Evolutionary conservation across 805 yeast species (phyloP), one percentile per base, ranked within the genome.

Genomic region (Starmerella riodocensis): DNA sequence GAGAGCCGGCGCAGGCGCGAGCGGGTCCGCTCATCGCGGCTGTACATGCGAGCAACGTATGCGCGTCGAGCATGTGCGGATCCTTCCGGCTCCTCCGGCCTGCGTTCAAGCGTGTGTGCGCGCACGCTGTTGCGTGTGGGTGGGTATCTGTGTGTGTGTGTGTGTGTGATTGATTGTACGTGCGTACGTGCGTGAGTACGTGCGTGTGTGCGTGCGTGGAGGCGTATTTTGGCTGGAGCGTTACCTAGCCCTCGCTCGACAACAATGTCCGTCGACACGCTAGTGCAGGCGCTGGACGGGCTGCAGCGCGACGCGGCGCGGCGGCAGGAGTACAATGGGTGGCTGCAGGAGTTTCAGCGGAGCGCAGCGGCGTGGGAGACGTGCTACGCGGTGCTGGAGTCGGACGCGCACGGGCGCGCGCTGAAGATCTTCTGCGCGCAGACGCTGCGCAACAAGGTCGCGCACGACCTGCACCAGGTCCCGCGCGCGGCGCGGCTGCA

Each of bases 391-490:
- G 66, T 79, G 1, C 65, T 85, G 20, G 37, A 55, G 4, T 37
- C 52, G 8, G 50, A 48, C 16, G 54, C 53, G 4, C 48, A 48
- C 23, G 60, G 72, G 4, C 47, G 74, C 32, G 82, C 78, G 53
- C 61, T 79, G 36, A 76, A 75, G 52, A 65, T 91, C 52, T 91
- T 93, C 63, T 78, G 88, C 13, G 79, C 96, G 0, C 98, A 93
- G 57, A 91, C 98, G 0, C 62, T 91, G 45, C 67, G 95, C 46
- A 76, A 86, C 32, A 86, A 78, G 52, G 71, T 84, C 37, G 79
- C 81, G 11, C 86, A 82, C 57, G 97, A 91, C 59, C 64, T 88
- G 48, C 64, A 69, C 38, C 97, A 91, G 59, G 61, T 91, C 4
- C 81, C 84, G 0, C 64, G 60, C 19, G 70, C 67, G 4, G 65